Conservation (phyloP, 2,329 filamentous ascomycete species). For the Clarireedia hainanense region DNA sequence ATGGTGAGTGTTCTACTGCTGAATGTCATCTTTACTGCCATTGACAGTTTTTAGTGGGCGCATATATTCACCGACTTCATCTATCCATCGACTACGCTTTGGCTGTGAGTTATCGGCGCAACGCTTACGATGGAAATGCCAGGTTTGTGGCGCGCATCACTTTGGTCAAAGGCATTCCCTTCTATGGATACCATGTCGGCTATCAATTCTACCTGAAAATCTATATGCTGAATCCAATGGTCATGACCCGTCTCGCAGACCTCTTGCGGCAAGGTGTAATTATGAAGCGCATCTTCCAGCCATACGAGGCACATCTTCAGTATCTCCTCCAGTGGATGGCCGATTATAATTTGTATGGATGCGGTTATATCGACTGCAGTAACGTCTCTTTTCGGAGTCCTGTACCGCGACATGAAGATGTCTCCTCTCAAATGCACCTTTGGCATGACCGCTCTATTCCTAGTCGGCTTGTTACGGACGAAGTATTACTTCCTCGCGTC, state of each 20-base stretch:
- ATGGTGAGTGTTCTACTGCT: slow-evolving; percentile 45
- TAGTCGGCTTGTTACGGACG: slow-evolving; percentile 49
- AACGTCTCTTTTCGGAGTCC: slow-evolving; percentile 68
- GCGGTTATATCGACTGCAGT: slow-evolving; percentile 69
- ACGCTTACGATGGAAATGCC: slow-evolving; percentile 59
- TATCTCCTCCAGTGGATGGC: slow-evolving; percentile 96
- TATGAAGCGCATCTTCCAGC: slow-evolving; percentile 76
- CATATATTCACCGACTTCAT: slow-evolving; percentile 71
- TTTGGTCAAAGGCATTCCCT: slow-evolving; percentile 85
- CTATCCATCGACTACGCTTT: slow-evolving; percentile 86
- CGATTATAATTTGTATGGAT: slow-evolving; percentile 96
- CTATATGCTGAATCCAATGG: slow-evolving; percentile 79
- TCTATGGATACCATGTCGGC: slow-evolving; percentile 92
- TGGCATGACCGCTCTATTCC: slow-evolving; percentile 76
- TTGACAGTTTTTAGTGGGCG: slow-evolving; percentile 47
- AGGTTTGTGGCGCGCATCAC: slow-evolving; percentile 84
- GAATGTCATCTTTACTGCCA: neutral
- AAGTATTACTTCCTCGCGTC: slow-evolving; percentile 59
- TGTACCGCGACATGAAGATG: slow-evolving; percentile 60
- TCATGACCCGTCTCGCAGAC: slow-evolving; percentile 83
- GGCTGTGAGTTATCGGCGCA: slow-evolving; percentile 73
- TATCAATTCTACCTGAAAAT: slow-evolving; percentile 90
- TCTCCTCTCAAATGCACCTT: slow-evolving; percentile 52
- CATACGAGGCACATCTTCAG: slow-evolving; percentile 89
- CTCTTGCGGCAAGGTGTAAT: slow-evolving; percentile 82